Base-by-base conservation (phyloP, 108 stramenopile genomes). In the Cafeteria roenbergensis region DNA sequence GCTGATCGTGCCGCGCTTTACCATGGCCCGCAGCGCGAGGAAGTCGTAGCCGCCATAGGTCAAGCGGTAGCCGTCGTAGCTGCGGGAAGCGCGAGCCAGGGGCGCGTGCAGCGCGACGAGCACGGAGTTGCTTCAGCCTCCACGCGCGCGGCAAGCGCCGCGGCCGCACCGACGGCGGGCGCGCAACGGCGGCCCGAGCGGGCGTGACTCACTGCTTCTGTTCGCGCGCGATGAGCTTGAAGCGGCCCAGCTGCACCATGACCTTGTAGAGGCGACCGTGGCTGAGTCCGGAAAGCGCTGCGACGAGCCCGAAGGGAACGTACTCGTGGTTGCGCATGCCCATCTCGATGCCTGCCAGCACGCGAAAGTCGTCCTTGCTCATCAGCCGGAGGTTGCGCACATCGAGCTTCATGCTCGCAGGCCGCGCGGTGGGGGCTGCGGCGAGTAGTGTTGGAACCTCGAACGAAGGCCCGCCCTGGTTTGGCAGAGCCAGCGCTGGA, bases 11-110 rank as follows among this genome's bases (percentile, higher is more conserved):
- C 87, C 87, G 24, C 92, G 68, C 0, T 65, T 42, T 51, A 88
- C 86, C 34, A 99, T 66, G 64, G 86, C 78, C 57, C 86, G 75
- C 58, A 99, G 73, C 22, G 97, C 93, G 60, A 99, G 73, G 56
- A 95, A 89, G 70, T 99, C 97, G 67, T 95, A 99, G 0, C 97
- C 97, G 0, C 78, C 77, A 59, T 88, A 93, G 36, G 94, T 97
- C 29, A 99, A 70, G 3, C 94, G 80, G 71, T 96, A 99, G n/a
- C 94, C 71, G 1, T 73, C 70, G 12, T 54, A 72, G 20, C 34
- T 37, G 9, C 26, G 38, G 0, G n/a, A n/a, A n/a, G n/a, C n/a
- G 55, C 56, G 24, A 69, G 42, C 9, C 9, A 14, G 42, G 42
- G 42, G 42, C 9, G 42, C 9, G 42, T 12, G 42, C 42, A 42